Evolutionary conservation across 257 asterid genomes (phyloP).

Genomic region (Osmanthus fragrans): DNA sequence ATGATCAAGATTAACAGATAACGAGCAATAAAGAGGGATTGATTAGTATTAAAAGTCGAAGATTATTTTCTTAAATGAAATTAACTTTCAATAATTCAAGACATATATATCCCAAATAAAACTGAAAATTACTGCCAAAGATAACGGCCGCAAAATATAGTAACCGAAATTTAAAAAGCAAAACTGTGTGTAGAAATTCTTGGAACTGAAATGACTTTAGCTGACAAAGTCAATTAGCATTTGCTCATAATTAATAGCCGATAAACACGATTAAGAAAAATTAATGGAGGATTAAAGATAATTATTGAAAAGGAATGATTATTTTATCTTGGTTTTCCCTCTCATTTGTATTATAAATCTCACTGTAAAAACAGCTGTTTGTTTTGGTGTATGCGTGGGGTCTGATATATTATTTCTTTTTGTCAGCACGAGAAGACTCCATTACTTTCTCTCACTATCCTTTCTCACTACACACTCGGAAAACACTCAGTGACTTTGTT

Average conservation of each 20-base stretch:
- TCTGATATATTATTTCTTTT: constrained; percentile 28
- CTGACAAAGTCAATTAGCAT: constrained; percentile 25
- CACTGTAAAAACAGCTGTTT: constrained; percentile 35
- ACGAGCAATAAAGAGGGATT: constrained; percentile 15
- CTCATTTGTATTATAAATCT: neutral
- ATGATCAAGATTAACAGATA: neutral
- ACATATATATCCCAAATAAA: constrained; percentile 10
- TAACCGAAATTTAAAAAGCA: constrained; percentile 24
- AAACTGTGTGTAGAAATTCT: constrained; percentile 17
- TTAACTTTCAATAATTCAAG: neutral
- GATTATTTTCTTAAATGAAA: constrained; percentile 25
- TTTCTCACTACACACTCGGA: constrained; percentile 21
- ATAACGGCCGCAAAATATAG: constrained; percentile 14
- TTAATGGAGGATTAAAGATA: neutral
- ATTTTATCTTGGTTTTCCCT: neutral
- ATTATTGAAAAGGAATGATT: neutral
- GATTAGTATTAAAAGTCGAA: constrained; percentile 18
- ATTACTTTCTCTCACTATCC: constrained; percentile 24
- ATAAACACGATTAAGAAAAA: neutral
- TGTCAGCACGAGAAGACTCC: constrained; percentile 57
- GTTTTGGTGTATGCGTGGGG: constrained; percentile 50
- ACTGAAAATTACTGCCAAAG: constrained; percentile 10
- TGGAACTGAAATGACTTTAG: constrained; percentile 27
- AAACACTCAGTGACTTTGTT: constrained; percentile 35
- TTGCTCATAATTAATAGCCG: neutral